A percentile compares a stretch with the other conserved stretches of the same genome.
phyloP scores from a whole-genome alignment of 2,329 filamentous ascomycete species.

The Podosphaera xanthii region DNA sequence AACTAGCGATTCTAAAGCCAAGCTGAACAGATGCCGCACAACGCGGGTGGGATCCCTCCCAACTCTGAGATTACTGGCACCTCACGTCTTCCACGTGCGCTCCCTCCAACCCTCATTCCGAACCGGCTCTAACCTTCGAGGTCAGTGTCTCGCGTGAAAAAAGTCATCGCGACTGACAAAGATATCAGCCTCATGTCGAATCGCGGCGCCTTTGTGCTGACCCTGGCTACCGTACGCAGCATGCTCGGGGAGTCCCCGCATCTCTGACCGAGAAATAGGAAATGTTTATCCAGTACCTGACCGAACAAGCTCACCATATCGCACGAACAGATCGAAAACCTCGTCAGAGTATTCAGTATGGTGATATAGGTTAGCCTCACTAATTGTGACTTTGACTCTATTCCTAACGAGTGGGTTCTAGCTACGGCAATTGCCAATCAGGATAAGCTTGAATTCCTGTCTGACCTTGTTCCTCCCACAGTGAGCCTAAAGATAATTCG shows the following conservation, averaged over 20 bases:
- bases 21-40: conserved; percentile 51
- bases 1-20: no score
- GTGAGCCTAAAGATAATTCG: conserved; percentile 50
- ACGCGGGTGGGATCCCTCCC: conserved; percentile 62
- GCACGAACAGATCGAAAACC: conserved; percentile 83
- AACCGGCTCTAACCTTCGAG: conserved; percentile 3
- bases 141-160: conserved; percentile 79
- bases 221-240: conserved; percentile 52
- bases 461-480: conserved; percentile 76
- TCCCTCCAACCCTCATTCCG: not conserved
- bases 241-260: not conserved
- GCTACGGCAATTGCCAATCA: conserved; percentile 68
- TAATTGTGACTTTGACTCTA: not conserved
- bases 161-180: conserved; percentile 74
- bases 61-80: conserved; percentile 66
- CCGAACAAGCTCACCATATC: conserved; percentile 65
- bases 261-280: conserved; percentile 30
- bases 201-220: conserved; percentile 84
- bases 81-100: conserved; percentile 63
- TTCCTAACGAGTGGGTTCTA: conserved; percentile 17
- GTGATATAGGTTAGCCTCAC: conserved; percentile 47
- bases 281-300: conserved; percentile 85
- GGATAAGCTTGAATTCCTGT: conserved; percentile 86
- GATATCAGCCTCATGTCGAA: conserved; percentile 75
- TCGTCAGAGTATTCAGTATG: conserved; percentile 83